Percentiles rank a stretch among this genome's conserved stretches.
These are phyloP conservation scores for Penicillium sp. DNA, from an alignment of 2,329 filamentous ascomycete species.

Conservation along the genomic window DNA sequence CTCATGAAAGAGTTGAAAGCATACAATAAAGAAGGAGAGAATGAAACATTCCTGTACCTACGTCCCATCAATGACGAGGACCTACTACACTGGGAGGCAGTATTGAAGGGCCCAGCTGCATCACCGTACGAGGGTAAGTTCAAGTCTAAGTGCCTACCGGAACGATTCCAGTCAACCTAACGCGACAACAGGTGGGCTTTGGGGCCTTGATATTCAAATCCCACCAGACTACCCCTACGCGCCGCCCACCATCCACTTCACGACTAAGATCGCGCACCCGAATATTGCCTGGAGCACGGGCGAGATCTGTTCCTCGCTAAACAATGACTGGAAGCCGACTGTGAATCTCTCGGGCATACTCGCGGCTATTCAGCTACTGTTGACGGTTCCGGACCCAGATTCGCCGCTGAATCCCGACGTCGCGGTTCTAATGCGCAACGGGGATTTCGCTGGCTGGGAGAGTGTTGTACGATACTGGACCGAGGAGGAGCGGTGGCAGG, in stretches of 20 bases:
- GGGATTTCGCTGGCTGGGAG: slow-evolving; percentile 46
- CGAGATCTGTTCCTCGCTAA: slow-evolving; percentile 90
- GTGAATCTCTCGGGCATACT: slow-evolving; percentile 54
- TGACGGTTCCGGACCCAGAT: slow-evolving; percentile 46
- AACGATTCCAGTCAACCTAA: not conserved
- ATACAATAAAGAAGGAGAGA: slow-evolving; percentile 51
- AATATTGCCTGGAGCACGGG: slow-evolving; percentile 73
- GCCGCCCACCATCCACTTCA: slow-evolving; percentile 75
- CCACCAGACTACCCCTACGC: slow-evolving; percentile 74
- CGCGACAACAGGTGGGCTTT: slow-evolving; percentile 62
- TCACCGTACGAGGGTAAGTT: slow-evolving; percentile 59
- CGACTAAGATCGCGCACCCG: slow-evolving; percentile 80
- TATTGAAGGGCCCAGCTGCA: slow-evolving; percentile 57
- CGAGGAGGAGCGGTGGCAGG: slow-evolving; percentile 46
- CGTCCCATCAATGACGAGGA: slow-evolving; percentile 57
- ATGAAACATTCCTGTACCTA: slow-evolving; percentile 50
- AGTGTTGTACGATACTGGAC: slow-evolving; percentile 49
- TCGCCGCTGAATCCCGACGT: slow-evolving; percentile 51
- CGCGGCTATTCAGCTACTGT: slow-evolving; percentile 47
- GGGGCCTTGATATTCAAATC: slow-evolving; percentile 75
- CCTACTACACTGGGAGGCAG: slow-evolving; percentile 58
- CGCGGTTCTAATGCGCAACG: slow-evolving; percentile 45
- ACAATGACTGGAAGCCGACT: slow-evolving; percentile 73
- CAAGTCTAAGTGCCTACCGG: not conserved
- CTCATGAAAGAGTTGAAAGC: slow-evolving; percentile 61